Evolutionary conservation across 1,139 yeast species (phyloP).

Genomic region (Hansenula lynferdii): DNA sequence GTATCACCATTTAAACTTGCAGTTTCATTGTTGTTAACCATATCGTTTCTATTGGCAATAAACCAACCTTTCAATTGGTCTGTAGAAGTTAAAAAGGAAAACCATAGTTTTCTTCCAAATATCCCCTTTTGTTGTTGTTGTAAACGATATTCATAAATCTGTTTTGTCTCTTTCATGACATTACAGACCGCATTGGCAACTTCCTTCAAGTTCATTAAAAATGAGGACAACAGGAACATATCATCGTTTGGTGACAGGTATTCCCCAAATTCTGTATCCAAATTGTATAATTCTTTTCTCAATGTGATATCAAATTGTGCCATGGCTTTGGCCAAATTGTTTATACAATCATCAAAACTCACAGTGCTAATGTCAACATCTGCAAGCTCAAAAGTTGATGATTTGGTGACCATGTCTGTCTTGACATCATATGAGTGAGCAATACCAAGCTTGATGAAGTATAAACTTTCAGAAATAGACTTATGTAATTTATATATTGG

Average conservation of each 20-base stretch:
- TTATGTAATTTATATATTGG: constrained; percentile 31
- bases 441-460: constrained; percentile 27
- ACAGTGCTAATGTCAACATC: constrained; percentile 15
- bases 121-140: constrained; percentile 30
- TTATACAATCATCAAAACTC: constrained; percentile 25
- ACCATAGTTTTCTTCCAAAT: constrained; percentile 38
- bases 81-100: constrained; percentile 31
- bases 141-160: constrained; percentile 27
- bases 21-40: constrained; percentile 25
- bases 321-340: constrained; percentile 26
- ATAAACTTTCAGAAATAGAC: constrained; percentile 29
- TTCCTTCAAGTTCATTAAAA: constrained; percentile 41
- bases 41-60: constrained; percentile 19
- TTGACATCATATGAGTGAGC: constrained; percentile 38
- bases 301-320: constrained; percentile 28
- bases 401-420: constrained; percentile 14
- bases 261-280: constrained; percentile 20
- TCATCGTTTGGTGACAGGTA: constrained; percentile 41
- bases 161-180: constrained; percentile 28
- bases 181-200: constrained; percentile 28
- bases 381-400: constrained; percentile 13
- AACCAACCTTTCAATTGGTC: constrained; percentile 32
- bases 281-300: constrained; percentile 25
- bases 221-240: constrained; percentile 42
- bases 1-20: constrained; percentile 29